Conservation (phyloP, 495 filamentous ascomycete genomes). For the Neurospora sp. region DNA sequence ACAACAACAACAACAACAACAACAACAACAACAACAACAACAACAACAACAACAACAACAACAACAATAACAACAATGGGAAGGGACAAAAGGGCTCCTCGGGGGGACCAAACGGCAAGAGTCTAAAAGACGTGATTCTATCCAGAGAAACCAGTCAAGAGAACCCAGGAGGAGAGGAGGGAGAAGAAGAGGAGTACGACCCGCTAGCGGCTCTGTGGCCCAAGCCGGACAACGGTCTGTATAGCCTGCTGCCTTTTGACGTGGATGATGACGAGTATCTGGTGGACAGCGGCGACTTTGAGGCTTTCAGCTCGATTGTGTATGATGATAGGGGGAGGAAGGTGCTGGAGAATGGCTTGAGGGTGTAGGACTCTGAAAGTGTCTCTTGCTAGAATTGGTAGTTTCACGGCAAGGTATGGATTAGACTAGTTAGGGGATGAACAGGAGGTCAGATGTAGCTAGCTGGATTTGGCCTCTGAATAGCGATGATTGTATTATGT, state of each 20-base stretch:
- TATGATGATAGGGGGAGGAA: conserved; percentile 34
- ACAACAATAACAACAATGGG: neutral
- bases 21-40: neutral
- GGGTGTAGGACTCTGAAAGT: conserved; percentile 6
- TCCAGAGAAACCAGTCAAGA: conserved; percentile 1
- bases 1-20: neutral
- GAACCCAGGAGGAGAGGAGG: neutral
- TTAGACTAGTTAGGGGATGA: neutral
- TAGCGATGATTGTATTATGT: neutral
- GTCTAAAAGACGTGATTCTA: neutral
- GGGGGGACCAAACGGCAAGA: conserved; percentile 9
- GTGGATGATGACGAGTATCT: conserved; percentile 34
- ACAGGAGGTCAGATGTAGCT: neutral
- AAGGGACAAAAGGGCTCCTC: conserved; percentile 1
- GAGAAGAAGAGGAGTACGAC: conserved; percentile 24
- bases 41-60: neutral
- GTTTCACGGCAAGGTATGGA: neutral
- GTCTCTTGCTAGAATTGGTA: neutral
- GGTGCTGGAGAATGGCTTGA: conserved; percentile 26
- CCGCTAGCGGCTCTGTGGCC: conserved; percentile 53
- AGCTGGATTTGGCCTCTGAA: neutral
- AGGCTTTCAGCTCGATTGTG: conserved; percentile 42
- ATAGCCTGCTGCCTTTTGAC: conserved; percentile 30
- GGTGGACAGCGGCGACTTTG: conserved; percentile 38
- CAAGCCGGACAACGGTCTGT: conserved; percentile 48